A percentile compares a stretch with the other conserved stretches of the same genome.
Conservation (phyloP, 2,329 filamentous ascomycete genomes). For the Magnaporthiopsis incrustans region DNA sequence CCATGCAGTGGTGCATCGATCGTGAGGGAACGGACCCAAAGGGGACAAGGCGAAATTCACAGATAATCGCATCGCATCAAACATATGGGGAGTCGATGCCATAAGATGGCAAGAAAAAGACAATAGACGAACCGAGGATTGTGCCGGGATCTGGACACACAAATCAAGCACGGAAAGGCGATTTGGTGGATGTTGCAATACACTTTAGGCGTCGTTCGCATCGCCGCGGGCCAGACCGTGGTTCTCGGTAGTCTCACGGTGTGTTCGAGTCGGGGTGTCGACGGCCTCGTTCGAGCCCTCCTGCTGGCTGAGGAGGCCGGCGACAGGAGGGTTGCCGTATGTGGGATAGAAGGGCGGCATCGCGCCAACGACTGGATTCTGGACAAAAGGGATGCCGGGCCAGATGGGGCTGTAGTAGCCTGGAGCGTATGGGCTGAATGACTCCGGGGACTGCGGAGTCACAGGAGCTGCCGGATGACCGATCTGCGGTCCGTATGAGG, state of each 20-base stretch:
- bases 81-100: background rate
- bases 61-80: background rate
- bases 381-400: slow-evolving; percentile 5
- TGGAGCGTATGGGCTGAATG: slow-evolving; percentile 4
- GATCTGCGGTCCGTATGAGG: slow-evolving; percentile 1
- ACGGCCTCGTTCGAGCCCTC: background rate
- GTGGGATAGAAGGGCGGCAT: slow-evolving; percentile 2
- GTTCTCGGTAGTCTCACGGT: background rate
- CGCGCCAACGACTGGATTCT: background rate
- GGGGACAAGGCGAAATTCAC: background rate
- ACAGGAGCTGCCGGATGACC: background rate
- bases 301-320: background rate
- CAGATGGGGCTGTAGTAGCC: slow-evolving; percentile 5
- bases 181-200: background rate
- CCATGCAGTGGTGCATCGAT: no score
- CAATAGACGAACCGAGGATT: background rate
- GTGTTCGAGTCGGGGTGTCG: background rate
- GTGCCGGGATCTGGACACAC: background rate
- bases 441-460: slow-evolving; percentile 6
- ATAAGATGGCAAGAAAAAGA: background rate
- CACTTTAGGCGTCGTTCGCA: background rate
- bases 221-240: background rate
- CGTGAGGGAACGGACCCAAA: background rate
- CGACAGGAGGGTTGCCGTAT: background rate
- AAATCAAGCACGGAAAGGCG: background rate